Base-by-base conservation (phyloP, 139 green algal genomes). In the Diplosphaera chodatii region DNA sequence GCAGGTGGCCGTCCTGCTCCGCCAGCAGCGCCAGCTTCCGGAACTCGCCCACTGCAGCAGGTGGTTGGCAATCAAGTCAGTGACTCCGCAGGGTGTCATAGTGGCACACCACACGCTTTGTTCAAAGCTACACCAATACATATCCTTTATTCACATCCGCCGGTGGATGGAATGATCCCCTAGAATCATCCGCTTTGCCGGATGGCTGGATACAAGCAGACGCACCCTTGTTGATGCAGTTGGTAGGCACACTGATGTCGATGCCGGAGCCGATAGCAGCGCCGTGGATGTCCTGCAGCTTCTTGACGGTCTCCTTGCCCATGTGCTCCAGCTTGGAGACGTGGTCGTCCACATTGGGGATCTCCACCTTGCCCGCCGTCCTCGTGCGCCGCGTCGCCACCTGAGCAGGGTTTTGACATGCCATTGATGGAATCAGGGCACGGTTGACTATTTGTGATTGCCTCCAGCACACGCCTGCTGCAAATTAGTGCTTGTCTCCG, bases 261-360 rank as follows among this genome's bases (percentile, higher is more conserved):
- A 90, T 74, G 40, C 84, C 82, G 20, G 69, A 59, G 69, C 76
- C 69, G 4, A 68, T 25, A 6, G 87, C 91, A 22, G 86, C 85
- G 4, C 56, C 77, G 29, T 32, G 65, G 31, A 96, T 82, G 71
- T 96, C 89, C 32, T 80, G 67, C 83, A 96, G 85, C 85, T 96
- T 96, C 77, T 90, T 91, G 34, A 96, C 90, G 15, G 91, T 96
- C 70, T 96, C 91, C 69, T 91, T 91, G 66, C 91, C 91, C 91
- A 96, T 96, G 80, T 96, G 91, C 78, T 96, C 88, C 75, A 96
- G 80, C 80, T 96, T 96, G 69, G 59, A 80, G 15, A 96, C 84
- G 59, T 91, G 88, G 74, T 96, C 91, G 69, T 95, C 89, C 69
- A 95, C 83, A 29, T 84, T 87, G 31, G 91, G 91, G 56, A 96